Base-by-base conservation (phyloP, 768 basidiomycete species). In the Leccinum ochraceum region DNA sequence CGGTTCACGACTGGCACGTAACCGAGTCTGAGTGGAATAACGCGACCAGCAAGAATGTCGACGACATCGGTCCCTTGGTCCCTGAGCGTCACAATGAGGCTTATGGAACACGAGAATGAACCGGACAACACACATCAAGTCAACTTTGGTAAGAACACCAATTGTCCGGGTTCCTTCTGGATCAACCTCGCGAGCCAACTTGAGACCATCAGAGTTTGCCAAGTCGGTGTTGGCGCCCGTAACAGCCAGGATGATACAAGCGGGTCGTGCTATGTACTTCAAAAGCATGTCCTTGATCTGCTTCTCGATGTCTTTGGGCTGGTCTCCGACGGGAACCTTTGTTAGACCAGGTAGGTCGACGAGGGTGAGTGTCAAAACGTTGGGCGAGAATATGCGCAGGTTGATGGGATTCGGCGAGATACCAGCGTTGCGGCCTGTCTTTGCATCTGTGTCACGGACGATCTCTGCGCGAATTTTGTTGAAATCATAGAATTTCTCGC, bases 1-100 rank as follows among this genome's bases (percentile, higher is more conserved):
- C 97, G 87, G 75, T 99, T 99, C 69, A 99, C 97, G 9, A 99
- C 97, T 10, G 97, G 97, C 3, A 98, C 97, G 71, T 98, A 99
- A 55, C 97, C 97, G 46, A 99, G 78, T 60, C 97, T 89, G 39
- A 99, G 83, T 53, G 96, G 97, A 70, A 98, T 98, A 66, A 99
- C 87, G 54, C 97, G 87, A 9, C 97, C 96, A 4, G 97, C 97
- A 53, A 99, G 86, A 73, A 99, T 98, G 75, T 99, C 97, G 30
- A 99, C 95, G 37, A 99, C 97, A 74, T 99, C 96, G 6, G 96
- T 98, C 57, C 97, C 97, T 69, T 83, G 84, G 79, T 99, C 96
- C 94, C 94, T 96, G 60, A 60, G 55, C 64, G 42, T 7, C 30
- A 9, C 36, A n/a, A 30, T 71, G 30, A 71, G 57, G 58, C 7